Percentiles rank a stretch among this genome's conserved stretches.
These are phyloP conservation scores for Priceomyces medius DNA, from an alignment of 805 yeast species.

Conservation along the genomic window DNA sequence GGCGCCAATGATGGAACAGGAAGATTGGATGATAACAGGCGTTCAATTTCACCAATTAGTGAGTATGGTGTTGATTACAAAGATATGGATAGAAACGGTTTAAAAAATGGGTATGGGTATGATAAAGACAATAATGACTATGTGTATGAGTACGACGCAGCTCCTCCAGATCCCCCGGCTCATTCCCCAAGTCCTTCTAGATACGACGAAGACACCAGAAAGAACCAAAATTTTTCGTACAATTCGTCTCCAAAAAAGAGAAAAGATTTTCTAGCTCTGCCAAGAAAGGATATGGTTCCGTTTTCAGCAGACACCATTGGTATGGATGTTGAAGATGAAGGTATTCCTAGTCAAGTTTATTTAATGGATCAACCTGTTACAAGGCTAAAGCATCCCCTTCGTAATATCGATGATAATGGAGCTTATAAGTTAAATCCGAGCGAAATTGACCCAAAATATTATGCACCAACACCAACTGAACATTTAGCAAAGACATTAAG, in stretches of 20 bases:
- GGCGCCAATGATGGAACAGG: slow-evolving; percentile 1
- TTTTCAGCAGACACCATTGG: slow-evolving; percentile 46
- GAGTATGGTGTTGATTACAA: slow-evolving; percentile 12
- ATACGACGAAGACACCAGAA: slow-evolving; percentile 6
- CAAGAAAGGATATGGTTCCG: slow-evolving; percentile 25
- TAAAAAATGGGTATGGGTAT: slow-evolving; percentile 10
- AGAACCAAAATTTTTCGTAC: slow-evolving; percentile 17
- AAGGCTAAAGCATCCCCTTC: slow-evolving; percentile 24
- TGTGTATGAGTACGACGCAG: slow-evolving; percentile 12
- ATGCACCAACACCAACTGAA: slow-evolving; percentile 51
- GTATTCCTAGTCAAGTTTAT: slow-evolving; percentile 35
- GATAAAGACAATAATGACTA: slow-evolving; percentile 7
- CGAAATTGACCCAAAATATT: slow-evolving; percentile 35
- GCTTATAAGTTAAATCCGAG: slow-evolving; percentile 21
- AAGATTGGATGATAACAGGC: slow-evolving; percentile 1
- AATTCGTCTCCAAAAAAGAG: not conserved
- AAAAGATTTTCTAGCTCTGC: not conserved
- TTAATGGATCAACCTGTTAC: slow-evolving; percentile 34
- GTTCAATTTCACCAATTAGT: slow-evolving; percentile 21
- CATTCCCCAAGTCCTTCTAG: slow-evolving; percentile 10
- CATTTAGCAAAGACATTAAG: slow-evolving; percentile 26
- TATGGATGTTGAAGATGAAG: slow-evolving; percentile 22
- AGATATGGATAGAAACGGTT: slow-evolving; percentile 3
- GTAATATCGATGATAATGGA: slow-evolving; percentile 13
- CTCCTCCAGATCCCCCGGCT: slow-evolving; percentile 27